phyloP scores from a whole-genome alignment of 352 stramenopile species.

The Globisporangium rhizosaccharum region DNA sequence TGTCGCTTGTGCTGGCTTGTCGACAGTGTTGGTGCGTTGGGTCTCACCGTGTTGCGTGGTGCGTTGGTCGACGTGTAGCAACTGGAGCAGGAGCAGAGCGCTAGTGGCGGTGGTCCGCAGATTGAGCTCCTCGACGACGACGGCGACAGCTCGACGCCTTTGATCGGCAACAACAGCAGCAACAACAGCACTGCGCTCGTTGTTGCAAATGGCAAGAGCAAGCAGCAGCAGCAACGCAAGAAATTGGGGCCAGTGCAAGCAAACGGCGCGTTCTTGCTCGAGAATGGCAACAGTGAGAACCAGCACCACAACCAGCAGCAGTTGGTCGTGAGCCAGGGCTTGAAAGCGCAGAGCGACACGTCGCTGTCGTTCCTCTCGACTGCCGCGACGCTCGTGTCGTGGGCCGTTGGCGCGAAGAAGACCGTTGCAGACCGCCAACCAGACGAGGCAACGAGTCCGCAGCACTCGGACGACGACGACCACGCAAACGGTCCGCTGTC shows the following conservation, averaged over 20 bases:
- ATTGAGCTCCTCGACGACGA: slow-evolving; percentile 51
- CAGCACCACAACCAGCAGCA: slow-evolving; percentile 10
- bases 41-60: not conserved
- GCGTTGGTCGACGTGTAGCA: slow-evolving; percentile 6
- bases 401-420: slow-evolving; percentile 54
- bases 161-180: slow-evolving; percentile 8
- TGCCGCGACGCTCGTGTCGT: slow-evolving; percentile 54
- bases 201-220: slow-evolving; percentile 12
- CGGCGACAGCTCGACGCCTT: slow-evolving; percentile 13
- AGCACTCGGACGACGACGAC: slow-evolving; percentile 74
- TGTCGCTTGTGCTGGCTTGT: not conserved
- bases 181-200: slow-evolving; percentile 32
- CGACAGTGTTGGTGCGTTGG: not conserved
- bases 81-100: slow-evolving; percentile 22
- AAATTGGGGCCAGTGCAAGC: slow-evolving; percentile 8
- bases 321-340: slow-evolving; percentile 34
- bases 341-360: slow-evolving; percentile 8
- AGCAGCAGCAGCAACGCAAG: slow-evolving; percentile 3
- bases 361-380: slow-evolving; percentile 30
- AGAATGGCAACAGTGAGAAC: slow-evolving; percentile 29
- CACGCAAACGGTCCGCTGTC: slow-evolving; percentile 36
- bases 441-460: slow-evolving; percentile 32
- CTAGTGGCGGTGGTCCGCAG: slow-evolving; percentile 23
- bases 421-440: slow-evolving; percentile 11
- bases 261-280: slow-evolving; percentile 21